Percentiles rank a stretch among this genome's conserved stretches.
Evolutionary conservation across 176 grass and related monocot genomes (phyloP).

Genomic region (Carex scoparia): DNA sequence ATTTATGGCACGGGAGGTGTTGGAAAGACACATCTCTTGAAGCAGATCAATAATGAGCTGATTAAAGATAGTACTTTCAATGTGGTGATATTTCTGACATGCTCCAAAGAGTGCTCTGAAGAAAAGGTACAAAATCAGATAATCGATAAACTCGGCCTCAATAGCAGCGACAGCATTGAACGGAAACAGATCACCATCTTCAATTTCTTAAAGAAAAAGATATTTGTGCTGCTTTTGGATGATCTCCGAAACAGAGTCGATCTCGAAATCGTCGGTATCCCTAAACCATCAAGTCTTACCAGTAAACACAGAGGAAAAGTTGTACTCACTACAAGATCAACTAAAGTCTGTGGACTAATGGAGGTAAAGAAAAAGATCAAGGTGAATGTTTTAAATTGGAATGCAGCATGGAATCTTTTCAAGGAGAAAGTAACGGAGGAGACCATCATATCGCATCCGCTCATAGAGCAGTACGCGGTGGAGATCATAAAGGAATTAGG

Average conservation of each 20-base stretch:
- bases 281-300: background rate
- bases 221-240: background rate
- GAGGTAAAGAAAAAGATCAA: background rate
- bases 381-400: background rate
- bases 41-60: slow-evolving; percentile 32
- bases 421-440: slow-evolving; percentile 34
- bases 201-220: background rate
- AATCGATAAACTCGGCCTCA: background rate
- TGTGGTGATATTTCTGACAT: slow-evolving; percentile 20
- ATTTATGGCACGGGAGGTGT: slow-evolving; percentile 27
- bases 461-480: background rate
- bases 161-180: background rate
- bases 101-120: slow-evolving; percentile 18
- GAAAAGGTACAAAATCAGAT: slow-evolving; percentile 3
- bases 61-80: background rate
- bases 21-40: slow-evolving; percentile 37
- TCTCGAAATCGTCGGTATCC: background rate
- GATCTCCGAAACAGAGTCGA: background rate
- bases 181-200: background rate
- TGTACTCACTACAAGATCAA: background rate
- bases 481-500: slow-evolving; percentile 23
- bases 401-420: slow-evolving; percentile 23
- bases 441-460: slow-evolving; percentile 8
- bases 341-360: background rate
- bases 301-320: background rate